Evolutionary conservation across 768 basidiomycete genomes (phyloP), one percentile per base, ranked within the genome.

Genomic region (Sarcomyxa edulis): DNA sequence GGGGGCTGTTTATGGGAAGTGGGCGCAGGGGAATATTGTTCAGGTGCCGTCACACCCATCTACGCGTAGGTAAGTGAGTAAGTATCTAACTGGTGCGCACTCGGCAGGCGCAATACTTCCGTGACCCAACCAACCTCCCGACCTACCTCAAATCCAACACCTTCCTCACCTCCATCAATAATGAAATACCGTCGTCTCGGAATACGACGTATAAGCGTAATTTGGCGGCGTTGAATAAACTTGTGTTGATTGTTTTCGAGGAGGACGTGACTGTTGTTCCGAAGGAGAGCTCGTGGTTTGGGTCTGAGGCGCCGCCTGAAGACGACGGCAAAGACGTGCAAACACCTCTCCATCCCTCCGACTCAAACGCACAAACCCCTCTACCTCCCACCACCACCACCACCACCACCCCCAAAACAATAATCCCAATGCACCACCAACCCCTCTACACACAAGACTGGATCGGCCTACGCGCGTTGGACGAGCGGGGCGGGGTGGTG

Each of bases 281-380:
- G 0, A 88, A 87, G 57, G 88, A 91, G 59, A 86, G 76, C 48
- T 64, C 84, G 8, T 91, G 88, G 89, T 92, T 93, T 58, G 88
- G 85, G 5, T 81, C 84, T 3, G 82, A 84, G 49, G 68, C 66
- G 2, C 62, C 58, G 16, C 59, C 65, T 14, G 65, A 70, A 12
- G 61, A 61, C 6, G 43, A 39, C 40, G 26, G 44, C 31, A n/a
- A n/a, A n/a, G n/a, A 23, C n/a, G 15, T 39, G 36, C 16, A 16
- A 18, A 8, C 12, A 15, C 6, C 28, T 26, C 6, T 10, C 26
- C 22, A 25, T 20, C 15, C 12, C n/a, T 18, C 16, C 15, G 22
- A 36, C 34, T 20, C 43, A 27, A 6, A 23, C n/a, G 15, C 39
- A 37, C 16, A 16, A 18, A 8, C 12, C 23, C 6, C 28, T 26